Base-by-base conservation (phyloP, 2,329 filamentous ascomycete genomes). In the Penicillium expansum region DNA sequence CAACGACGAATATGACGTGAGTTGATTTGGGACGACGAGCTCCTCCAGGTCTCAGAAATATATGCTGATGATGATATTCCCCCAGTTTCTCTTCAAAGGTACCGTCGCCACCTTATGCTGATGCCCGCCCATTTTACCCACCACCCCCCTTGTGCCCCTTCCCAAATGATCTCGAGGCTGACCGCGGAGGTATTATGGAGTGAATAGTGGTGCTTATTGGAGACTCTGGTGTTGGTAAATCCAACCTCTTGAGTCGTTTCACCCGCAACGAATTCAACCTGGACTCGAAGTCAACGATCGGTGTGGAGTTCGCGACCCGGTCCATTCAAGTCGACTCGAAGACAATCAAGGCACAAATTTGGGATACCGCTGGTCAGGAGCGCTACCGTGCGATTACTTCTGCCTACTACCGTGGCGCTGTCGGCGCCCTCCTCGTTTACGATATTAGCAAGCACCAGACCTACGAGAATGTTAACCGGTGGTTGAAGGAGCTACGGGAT, bases 281-380 rank as follows among this genome's bases (percentile, higher is more conserved):
- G 67, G 94, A 99, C 81, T 96, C 93, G 77, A 97, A 99, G 86
- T 97, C 94, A 63, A 99, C 94, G 69, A 99, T 99, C 80, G 94
- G 94, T 71, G 94, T 99, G 77, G 94, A 99, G 81, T 99, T 99
- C 77, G 94, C 95, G 70, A 99, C 94, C 69, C 88, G 94, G 64
- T 97, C 92, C 67, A 99, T 99, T 76, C 93, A 97, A 80, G 94
- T 99, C 72, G 94, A 99, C 80, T 90, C 90, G 74, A 99, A 99
- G 86, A 99, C 94, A 64, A 99, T 99, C 87, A 99, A 99, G 85
- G 94, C 94, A 69, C 94, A 99, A 83, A 99, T 99, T 73, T 99
- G 95, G 94, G 94, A 99, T 82, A 99, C 94, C 58, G 94, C 94
- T 67, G 94, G 94, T 67, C 94, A 99, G 82, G 94, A 99, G 81